These are phyloP conservation scores for Acanthamoeba sp. DNA, from an alignment of 208 protist species.

Conservation along the genomic window DNA sequence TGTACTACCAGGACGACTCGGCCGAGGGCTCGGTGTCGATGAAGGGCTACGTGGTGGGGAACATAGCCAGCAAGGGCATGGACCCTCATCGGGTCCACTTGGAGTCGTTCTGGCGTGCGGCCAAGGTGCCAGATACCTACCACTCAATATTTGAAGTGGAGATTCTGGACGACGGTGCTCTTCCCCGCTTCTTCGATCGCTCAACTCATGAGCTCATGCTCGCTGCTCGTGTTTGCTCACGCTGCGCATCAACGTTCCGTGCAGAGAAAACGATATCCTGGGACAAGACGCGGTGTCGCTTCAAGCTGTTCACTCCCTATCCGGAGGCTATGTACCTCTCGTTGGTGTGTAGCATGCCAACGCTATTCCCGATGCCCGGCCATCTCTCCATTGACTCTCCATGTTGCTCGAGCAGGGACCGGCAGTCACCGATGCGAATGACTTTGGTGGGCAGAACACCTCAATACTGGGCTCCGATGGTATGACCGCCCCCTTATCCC, in stretches of 20 bases:
- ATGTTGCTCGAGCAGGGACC: not conserved
- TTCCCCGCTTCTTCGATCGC: too few relatives aligned
- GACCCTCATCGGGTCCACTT: slow-evolving; percentile 2
- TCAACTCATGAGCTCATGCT: too few relatives aligned
- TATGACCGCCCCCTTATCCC: not conserved
- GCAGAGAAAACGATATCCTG: slow-evolving; percentile 40
- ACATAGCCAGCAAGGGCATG: slow-evolving; percentile 49
- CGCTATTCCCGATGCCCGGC: too few relatives aligned
- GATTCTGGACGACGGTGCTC: slow-evolving; percentile 29
- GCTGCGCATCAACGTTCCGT: not conserved
- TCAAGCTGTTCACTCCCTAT: slow-evolving; percentile 68
- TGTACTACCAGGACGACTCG: slow-evolving; percentile 68
- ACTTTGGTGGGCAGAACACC: not conserved
- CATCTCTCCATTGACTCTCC: not conserved
- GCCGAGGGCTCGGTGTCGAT: not conserved
- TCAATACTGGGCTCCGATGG: too few relatives aligned
- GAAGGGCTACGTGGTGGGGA: slow-evolving; percentile 60
- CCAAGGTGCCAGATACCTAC: slow-evolving; percentile 45
- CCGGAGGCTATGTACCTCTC: slow-evolving; percentile 62
- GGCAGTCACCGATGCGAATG: slow-evolving; percentile 7
- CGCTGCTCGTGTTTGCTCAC: not conserved
- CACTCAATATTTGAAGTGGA: slow-evolving; percentile 72
- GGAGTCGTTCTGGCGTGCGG: not conserved
- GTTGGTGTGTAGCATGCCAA: not conserved
- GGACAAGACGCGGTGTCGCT: slow-evolving; percentile 59